Evolutionary conservation across 352 stramenopile species (phyloP).

Genomic region (Pythium sukuiense): DNA sequence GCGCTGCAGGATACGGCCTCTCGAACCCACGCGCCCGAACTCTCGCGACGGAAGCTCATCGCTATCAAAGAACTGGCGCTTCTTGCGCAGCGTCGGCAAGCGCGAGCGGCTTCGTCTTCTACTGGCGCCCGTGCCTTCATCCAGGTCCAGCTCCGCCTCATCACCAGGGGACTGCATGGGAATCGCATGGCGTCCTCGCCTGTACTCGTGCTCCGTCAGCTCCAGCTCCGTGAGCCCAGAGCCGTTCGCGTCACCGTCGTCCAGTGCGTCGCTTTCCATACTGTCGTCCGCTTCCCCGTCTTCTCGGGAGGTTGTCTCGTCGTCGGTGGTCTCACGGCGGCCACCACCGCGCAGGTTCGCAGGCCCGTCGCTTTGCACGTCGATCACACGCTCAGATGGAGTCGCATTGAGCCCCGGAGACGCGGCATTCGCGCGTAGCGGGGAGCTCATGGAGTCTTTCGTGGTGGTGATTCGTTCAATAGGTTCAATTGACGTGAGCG

Average conservation of each 20-base stretch:
- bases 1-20: slow-evolving; percentile 44
- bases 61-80: slow-evolving; percentile 55
- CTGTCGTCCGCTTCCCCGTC: slow-evolving; percentile 12
- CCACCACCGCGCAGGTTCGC: slow-evolving; percentile 15
- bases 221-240: slow-evolving; percentile 26
- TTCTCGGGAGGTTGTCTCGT: not conserved
- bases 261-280: slow-evolving; percentile 15
- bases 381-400: slow-evolving; percentile 20
- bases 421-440: not conserved
- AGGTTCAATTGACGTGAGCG: not conserved
- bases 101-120: slow-evolving; percentile 26
- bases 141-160: slow-evolving; percentile 36
- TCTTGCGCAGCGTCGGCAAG: slow-evolving; percentile 36
- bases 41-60: slow-evolving; percentile 30
- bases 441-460: slow-evolving; percentile 20
- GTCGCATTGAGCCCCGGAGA: slow-evolving; percentile 7
- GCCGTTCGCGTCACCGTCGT: slow-evolving; percentile 18
- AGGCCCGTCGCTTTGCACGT: slow-evolving; percentile 23
- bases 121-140: slow-evolving; percentile 18
- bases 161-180: slow-evolving; percentile 73
- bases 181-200: slow-evolving; percentile 48
- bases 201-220: slow-evolving; percentile 50
- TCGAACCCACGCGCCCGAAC: slow-evolving; percentile 30
- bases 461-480: not conserved
- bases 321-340: not conserved